A percentile compares a stretch with the other conserved stretches of the same genome.
Evolutionary conservation across 2,329 filamentous ascomycete genomes (phyloP).

Genomic region (Nothophoma quercina): DNA sequence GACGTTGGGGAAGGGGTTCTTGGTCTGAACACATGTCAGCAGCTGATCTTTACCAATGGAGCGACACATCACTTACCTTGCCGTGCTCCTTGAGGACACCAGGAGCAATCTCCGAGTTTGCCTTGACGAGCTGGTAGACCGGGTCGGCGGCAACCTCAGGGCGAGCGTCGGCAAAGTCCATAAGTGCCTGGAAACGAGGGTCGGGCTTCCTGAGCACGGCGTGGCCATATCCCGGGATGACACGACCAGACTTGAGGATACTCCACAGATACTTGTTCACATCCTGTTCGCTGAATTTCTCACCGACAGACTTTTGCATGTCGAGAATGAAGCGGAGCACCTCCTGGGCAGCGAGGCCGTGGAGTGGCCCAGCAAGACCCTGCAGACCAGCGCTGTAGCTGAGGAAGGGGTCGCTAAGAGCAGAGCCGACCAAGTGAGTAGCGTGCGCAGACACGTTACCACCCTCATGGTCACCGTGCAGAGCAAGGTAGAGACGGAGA

Average conservation of each 20-base stretch:
- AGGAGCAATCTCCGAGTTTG: constrained; percentile 91
- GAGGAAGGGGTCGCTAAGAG: constrained; percentile 92
- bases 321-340: constrained; percentile 95
- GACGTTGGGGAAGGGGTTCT: constrained; percentile 97
- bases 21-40: constrained; percentile 64
- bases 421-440: constrained; percentile 93
- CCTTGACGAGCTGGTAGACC: constrained; percentile 91
- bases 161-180: constrained; percentile 89
- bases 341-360: constrained; percentile 94
- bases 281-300: constrained; percentile 78
- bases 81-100: constrained; percentile 91
- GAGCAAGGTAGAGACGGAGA: constrained; percentile 89
- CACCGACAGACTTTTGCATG: constrained; percentile 89
- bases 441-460: constrained; percentile 96
- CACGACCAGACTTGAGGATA: constrained; percentile 90
- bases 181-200: constrained; percentile 93
- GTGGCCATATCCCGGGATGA: constrained; percentile 94
- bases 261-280: constrained; percentile 91
- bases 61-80: constrained; percentile 66
- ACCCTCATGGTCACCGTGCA: constrained; percentile 98
- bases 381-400: constrained; percentile 96
- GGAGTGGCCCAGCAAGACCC: constrained; percentile 91
- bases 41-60: neutral
- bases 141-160: constrained; percentile 87
- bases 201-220: constrained; percentile 96